Evolutionary conservation across 176 grass and related monocot species (phyloP), one percentile per base, ranked within the genome.

Genomic region (Otatea glauca): DNA sequence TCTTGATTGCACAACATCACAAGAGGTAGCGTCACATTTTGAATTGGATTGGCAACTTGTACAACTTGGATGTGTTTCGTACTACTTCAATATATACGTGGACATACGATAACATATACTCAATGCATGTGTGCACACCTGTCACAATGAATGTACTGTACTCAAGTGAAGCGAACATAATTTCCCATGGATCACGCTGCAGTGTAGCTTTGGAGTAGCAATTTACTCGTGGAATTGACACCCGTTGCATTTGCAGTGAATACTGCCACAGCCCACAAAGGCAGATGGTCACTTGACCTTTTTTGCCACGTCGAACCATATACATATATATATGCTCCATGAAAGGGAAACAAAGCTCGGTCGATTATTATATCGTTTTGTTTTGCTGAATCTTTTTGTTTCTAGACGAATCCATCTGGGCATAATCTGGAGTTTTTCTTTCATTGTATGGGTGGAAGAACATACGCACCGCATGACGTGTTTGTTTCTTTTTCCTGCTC

Each of bases 391-490:
- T 83, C 68, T 32, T 83, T 18, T 48, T 68, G 68, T 61, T 56
- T 70, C 42, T 47, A 47, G 68, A 53, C 20, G 12, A 11, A 68
- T 27, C 68, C 38, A 35, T 16, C 12, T 18, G 66, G 37, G 51
- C 37, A 60, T 29, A 29, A 55, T 69, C 66, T 17, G 2, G 61
- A 43, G 7, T 9, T 60, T 32, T 49, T 61, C 24, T 37, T 16
- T 74, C 5, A 6, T 62, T 37, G 23, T n/a, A 3, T 61, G 14
- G 59, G 82, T 64, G 71, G 29, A 29, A 29, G 44, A 50, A 16
- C 58, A 53, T 65, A 76, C 45, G 60, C 82, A 76, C 82, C 71
- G 0, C 13, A 67, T 84, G 82, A 84, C 72, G 71, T 84, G 9
- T 67, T 76, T 76, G 58, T 67, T 75, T 18, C 20, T 77, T 45